Base-by-base conservation (phyloP, 2,329 filamentous ascomycete species). In the Escovopsis sp. region DNA sequence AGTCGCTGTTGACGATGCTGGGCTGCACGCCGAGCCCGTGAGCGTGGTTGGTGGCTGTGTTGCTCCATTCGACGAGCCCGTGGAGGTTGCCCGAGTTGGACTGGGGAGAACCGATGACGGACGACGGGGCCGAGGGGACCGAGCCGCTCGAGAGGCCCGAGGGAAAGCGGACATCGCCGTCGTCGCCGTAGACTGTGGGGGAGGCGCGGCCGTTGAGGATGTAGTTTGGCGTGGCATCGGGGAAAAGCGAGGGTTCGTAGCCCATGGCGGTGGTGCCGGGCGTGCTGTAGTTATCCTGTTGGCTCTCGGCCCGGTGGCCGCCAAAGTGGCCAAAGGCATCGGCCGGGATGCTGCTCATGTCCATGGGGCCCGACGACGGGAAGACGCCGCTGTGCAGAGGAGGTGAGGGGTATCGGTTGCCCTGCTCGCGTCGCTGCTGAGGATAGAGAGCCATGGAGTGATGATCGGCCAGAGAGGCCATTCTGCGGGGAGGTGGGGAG, bases 41-140 rank as follows among this genome's bases (percentile, higher is more conserved):
- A 30, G 28, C 28, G 28, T 6, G 6, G 10, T 6, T 10, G 28
- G 28, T 10, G 28, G 28, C 28, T 6, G 28, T 30, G 28, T 10
- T 10, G 49, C 68, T 59, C 75, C 77, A 83, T 46, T 77, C 73
- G 38, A 76, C 67, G 40, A 75, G 68, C 52, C 67, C 65, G 47
- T 73, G 73, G 48, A 72, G 60, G 50, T 73, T 73, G 43, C 71
- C 70, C 53, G 73, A 70, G 48, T 73, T 70, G 2, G 77, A 79
- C 52, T 77, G 74, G 26, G 80, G 80, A 19, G 80, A 84, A 44
- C 77, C 77, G 47, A 79, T 72, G 42, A 74, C 75, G 8, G 80
- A 83, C 1, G 79, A 82, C 6, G 78, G 67, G 4, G 75, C 75
- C 41, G 80, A 83, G 41, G 66, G 73, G 43, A 61, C 78, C 45